Evolutionary conservation across 805 yeast species (phyloP).

Genomic region (Dipodascus albidus): DNA sequence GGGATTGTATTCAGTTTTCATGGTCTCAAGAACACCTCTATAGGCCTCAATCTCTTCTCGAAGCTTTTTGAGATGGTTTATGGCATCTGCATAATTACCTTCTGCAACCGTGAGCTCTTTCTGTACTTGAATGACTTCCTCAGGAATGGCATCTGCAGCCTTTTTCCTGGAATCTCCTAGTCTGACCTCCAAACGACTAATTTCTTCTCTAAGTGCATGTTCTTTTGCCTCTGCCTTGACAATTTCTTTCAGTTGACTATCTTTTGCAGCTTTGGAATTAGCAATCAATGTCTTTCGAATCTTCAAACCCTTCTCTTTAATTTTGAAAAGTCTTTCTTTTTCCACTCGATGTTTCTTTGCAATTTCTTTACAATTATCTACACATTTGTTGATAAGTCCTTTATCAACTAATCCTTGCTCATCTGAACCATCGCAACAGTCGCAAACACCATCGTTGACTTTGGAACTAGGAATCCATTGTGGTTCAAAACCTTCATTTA

Average conservation of each 20-base stretch:
- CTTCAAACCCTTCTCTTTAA: conserved; percentile 26
- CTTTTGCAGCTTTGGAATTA: conserved; percentile 19
- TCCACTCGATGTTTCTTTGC: conserved; percentile 27
- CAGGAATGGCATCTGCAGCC: conserved; percentile 10
- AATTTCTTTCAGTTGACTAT: conserved; percentile 13
- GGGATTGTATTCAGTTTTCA: conserved; percentile 58
- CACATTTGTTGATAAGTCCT: conserved; percentile 34
- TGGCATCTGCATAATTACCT: background rate
- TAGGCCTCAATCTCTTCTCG: background rate
- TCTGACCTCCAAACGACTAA: conserved; percentile 17
- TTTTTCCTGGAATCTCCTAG: conserved; percentile 23
- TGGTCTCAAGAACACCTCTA: conserved; percentile 24
- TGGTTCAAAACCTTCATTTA: conserved; percentile 58
- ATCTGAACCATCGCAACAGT: conserved; percentile 96
- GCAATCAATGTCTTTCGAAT: conserved; percentile 24
- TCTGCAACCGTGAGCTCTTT: conserved; percentile 6
- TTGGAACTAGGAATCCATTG: conserved; percentile 50
- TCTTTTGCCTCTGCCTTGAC: conserved; percentile 12
- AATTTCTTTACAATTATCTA: conserved; percentile 43
- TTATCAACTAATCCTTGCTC: conserved; percentile 33
- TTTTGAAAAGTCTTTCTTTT: conserved; percentile 11
- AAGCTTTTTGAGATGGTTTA: background rate
- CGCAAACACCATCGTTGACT: conserved; percentile 88
- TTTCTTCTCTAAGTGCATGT: conserved; percentile 14
- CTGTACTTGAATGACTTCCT: conserved; percentile 5